Percentiles rank a stretch among this genome's conserved stretches.
Conservation (phyloP, 2,329 filamentous ascomycete species). For the Epichloe glyceriae region DNA sequence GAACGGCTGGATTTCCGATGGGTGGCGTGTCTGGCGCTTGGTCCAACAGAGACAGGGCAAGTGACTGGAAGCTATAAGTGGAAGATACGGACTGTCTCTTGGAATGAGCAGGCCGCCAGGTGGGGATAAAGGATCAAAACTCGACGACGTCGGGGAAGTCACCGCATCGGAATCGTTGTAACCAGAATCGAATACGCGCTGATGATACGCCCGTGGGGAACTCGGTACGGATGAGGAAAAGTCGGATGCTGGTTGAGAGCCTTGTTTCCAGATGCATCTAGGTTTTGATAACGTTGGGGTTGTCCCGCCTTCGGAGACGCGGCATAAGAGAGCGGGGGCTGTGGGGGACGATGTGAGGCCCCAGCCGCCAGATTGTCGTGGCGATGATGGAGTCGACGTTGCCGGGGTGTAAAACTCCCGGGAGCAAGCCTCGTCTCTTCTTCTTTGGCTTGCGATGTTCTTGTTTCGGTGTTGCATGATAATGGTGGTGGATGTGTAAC, state of each 20-base stretch:
- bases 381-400: conserved; percentile 21
- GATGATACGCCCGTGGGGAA: conserved; percentile 65
- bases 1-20: conserved; percentile 8
- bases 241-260: conserved; percentile 43
- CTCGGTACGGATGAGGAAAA: conserved; percentile 65
- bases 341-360: conserved; percentile 26
- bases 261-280: conserved; percentile 40
- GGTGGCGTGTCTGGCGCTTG: conserved; percentile 15
- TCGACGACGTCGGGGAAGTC: conserved; percentile 73
- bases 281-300: conserved; percentile 30
- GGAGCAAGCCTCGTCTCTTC: conserved; percentile 52
- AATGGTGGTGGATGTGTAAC: conserved; percentile 89
- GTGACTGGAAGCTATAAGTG: conserved; percentile 32
- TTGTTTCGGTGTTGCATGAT: conserved; percentile 56
- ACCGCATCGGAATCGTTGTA: conserved; percentile 49
- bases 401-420: conserved; percentile 49
- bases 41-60: conserved; percentile 20
- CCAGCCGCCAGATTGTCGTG: conserved; percentile 24
- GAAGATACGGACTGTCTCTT: conserved; percentile 47
- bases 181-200: conserved; percentile 66
- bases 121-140: conserved; percentile 54
- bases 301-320: conserved; percentile 33
- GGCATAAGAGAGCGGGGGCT: conserved; percentile 27
- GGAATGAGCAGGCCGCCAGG: conserved; percentile 36
- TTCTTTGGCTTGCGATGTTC: conserved; percentile 56